Evolutionary conservation across 768 basidiomycete genomes (phyloP).

Genomic region (Calocybe cyanea): DNA sequence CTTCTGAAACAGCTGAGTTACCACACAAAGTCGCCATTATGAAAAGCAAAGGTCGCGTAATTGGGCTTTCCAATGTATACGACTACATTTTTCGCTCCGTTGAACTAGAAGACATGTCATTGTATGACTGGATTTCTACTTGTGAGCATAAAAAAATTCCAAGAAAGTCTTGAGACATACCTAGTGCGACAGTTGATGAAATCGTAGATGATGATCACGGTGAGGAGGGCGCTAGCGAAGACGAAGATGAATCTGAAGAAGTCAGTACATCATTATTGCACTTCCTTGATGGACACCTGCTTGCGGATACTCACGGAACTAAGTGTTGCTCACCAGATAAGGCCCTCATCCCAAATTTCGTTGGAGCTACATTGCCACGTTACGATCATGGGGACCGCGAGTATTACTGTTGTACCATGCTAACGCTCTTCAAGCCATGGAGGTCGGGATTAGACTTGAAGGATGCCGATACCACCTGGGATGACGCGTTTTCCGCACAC

Average conservation of each 20-base stretch:
- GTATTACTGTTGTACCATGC: conserved; percentile 29
- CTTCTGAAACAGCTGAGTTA: neutral
- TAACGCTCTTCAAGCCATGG: conserved; percentile 32
- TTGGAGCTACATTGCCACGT: conserved; percentile 24
- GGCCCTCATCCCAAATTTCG: conserved; percentile 24
- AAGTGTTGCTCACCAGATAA: neutral
- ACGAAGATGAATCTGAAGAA: no score
- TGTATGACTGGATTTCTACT: conserved; percentile 26
- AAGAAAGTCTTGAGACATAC: no score
- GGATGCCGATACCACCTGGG: neutral
- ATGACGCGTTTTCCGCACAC: neutral
- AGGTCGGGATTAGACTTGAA: conserved; percentile 25
- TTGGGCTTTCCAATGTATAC: conserved; percentile 22
- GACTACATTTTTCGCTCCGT: conserved; percentile 28
- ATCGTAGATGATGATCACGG: no score
- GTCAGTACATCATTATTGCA: no score
- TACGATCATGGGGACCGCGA: conserved; percentile 27
- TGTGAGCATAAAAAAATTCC: conserved; percentile 9
- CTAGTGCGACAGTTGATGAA: no score
- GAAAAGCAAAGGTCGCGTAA: conserved; percentile 12
- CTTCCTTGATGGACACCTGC: neutral
- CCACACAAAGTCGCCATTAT: conserved; percentile 18
- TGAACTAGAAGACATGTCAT: conserved; percentile 11
- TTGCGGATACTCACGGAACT: neutral
- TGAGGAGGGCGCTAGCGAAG: no score